These are phyloP conservation scores for Fusarium sp. DNA, from an alignment of 2,329 filamentous ascomycete genomes.

Conservation along the genomic window DNA sequence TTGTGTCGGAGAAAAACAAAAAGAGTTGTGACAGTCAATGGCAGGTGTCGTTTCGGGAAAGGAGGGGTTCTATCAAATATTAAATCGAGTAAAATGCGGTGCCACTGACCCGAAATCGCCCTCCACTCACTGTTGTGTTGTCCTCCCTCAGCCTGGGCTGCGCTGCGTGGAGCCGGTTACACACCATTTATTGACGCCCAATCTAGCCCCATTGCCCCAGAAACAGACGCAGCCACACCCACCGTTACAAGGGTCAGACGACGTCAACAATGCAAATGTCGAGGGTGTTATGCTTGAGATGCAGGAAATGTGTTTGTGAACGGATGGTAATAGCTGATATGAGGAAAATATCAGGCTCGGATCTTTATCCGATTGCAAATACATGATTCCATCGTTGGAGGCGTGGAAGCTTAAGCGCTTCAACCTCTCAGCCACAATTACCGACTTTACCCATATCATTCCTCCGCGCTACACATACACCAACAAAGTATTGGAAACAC, in stretches of 20 bases:
- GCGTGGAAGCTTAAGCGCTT: not conserved
- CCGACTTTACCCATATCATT: conserved; percentile 17
- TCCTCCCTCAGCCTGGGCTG: conserved; percentile 14
- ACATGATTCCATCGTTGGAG: not conserved
- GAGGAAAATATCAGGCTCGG: not conserved
- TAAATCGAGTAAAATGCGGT: conserved; percentile 13
- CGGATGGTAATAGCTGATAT: not conserved
- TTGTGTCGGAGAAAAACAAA: conserved; percentile 6
- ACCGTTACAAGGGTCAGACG: conserved; percentile 19
- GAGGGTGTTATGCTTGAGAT: not conserved
- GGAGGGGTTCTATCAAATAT: conserved; percentile 16
- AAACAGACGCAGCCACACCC: conserved; percentile 41
- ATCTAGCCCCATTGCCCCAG: conserved; percentile 46
- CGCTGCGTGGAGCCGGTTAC: conserved; percentile 13
- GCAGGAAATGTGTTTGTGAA: not conserved
- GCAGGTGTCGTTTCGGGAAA: conserved; percentile 13
- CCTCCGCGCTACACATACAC: not conserved
- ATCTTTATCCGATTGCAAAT: not conserved
- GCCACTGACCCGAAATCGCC: conserved; percentile 17
- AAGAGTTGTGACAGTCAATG: not conserved
- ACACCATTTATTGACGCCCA: conserved; percentile 45
- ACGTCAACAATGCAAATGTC: conserved; percentile 1
- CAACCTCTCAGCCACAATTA: conserved; percentile 10
- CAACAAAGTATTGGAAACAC: not conserved
- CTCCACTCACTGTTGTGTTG: conserved; percentile 34